Evolutionary conservation across 2,329 filamentous ascomycete species (phyloP), one percentile per base, ranked within the genome.

Genomic region (Zarea fungicola): DNA sequence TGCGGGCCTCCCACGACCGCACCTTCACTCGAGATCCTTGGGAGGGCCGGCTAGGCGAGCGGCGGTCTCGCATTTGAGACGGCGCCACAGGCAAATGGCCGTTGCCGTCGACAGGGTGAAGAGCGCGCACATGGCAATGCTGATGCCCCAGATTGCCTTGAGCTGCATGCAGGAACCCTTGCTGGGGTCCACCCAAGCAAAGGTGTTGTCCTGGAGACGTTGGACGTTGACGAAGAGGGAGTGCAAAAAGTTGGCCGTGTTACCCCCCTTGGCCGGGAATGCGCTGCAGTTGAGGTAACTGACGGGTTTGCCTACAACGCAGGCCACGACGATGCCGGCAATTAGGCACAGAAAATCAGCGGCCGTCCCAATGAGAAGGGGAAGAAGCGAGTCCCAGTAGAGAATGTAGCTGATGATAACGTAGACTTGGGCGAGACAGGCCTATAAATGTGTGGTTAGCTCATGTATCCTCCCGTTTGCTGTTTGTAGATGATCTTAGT

Each of bases 81-180:
- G 76, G 54, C 78, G 76, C 80, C 83, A 87, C 32, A 89, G 70
- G 56, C 81, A 80, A 48, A 73, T 66, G 25, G 74, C 77, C 39
- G 78, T 74, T 42, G 84, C 66, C 39, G 74, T 69, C 2, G 81
- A 84, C 52, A 87, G 76, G 53, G 80, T 75, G 60, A 87, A 88
- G 29, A 89, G 69, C 36, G 87, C 78, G 64, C 83, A 89, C 42
- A 95, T 77, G 5, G 83, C 83, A 65, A 96, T 91, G 64, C 82
- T 80, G 52, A 96, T 68, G 1, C 89, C 90, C 91, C 90, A 96
- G 56, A 93, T 80, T 14, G 86, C 81, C 76, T 95, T 95, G 65
- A 90, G 83, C 72, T 93, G 83, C 60, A 84, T 82, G 71, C 91
- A 96, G 48, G 87, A 86, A 16, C 77, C 65, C 64, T 74, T 75